phyloP scores from a whole-genome alignment of 257 asterid species.

The Solanum lycopersicoides region DNA sequence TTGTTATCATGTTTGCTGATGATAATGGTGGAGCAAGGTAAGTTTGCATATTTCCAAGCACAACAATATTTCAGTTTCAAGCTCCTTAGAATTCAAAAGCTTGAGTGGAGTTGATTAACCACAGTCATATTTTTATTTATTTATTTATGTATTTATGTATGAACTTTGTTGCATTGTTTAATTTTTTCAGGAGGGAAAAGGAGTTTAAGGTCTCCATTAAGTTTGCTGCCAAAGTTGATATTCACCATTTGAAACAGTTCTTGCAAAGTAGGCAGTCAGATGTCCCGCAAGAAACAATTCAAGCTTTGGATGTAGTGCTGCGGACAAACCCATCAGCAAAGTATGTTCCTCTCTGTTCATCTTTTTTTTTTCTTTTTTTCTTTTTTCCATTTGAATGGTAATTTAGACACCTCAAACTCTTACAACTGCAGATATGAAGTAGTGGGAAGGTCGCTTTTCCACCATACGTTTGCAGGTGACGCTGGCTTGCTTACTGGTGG shows the following conservation, averaged over 20 bases:
- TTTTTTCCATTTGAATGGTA: neutral
- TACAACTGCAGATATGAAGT: slow-evolving; percentile 37
- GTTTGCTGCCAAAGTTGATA: slow-evolving; percentile 51
- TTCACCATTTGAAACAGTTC: slow-evolving; percentile 44
- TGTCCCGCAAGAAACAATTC: slow-evolving; percentile 59
- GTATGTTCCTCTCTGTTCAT: neutral
- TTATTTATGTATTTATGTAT: neutral
- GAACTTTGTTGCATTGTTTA: neutral
- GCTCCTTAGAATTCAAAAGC: neutral
- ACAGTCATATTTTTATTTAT: neutral
- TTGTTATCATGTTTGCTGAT: slow-evolving; percentile 31
- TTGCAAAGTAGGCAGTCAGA: slow-evolving; percentile 42
- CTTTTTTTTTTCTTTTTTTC: neutral
- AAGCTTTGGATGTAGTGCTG: slow-evolving; percentile 72
- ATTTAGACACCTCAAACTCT: neutral
- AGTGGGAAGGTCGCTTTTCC: slow-evolving; percentile 79
- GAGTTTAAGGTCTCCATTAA: slow-evolving; percentile 51
- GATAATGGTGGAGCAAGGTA: slow-evolving; percentile 23
- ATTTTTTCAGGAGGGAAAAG: slow-evolving; percentile 43
- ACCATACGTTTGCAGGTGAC: neutral
- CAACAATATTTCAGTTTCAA: neutral
- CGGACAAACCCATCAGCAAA: slow-evolving; percentile 38
- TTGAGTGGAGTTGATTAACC: neutral
- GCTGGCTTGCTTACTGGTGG: slow-evolving; percentile 40
- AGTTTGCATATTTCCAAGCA: neutral